Evolutionary conservation across 352 stramenopile genomes (phyloP).

Genomic region (Globisporangium orthogonon): DNA sequence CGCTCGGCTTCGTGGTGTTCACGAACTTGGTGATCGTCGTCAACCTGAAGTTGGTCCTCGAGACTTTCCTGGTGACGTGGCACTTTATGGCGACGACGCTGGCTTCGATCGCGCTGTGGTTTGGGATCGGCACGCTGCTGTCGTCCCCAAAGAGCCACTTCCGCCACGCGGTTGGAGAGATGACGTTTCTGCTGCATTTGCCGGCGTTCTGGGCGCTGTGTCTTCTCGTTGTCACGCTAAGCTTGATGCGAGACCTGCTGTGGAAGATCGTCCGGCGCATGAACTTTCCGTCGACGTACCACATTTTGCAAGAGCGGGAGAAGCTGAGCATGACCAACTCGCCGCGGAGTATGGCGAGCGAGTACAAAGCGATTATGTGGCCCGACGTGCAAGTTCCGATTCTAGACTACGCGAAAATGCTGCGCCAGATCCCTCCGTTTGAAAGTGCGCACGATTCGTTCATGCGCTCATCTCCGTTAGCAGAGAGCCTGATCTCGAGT

Average conservation of each 20-base stretch:
- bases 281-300: conserved; percentile 58
- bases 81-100: conserved; percentile 53
- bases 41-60: conserved; percentile 70
- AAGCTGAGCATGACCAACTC: conserved; percentile 55
- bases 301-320: conserved; percentile 76
- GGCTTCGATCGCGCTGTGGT: conserved; percentile 57
- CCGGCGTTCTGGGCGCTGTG: conserved; percentile 62
- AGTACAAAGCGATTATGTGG: conserved; percentile 26
- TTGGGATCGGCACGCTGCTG: conserved; percentile 55
- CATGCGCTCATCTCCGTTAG: conserved; percentile 47
- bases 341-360: conserved; percentile 38
- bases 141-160: conserved; percentile 41
- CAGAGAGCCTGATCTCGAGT: conserved; percentile 42
- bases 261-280: conserved; percentile 73
- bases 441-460: conserved; percentile 53
- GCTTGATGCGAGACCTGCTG: conserved; percentile 54
- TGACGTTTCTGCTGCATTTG: conserved; percentile 51
- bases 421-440: conserved; percentile 34
- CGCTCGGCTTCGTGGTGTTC: conserved; percentile 74
- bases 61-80: conserved; percentile 72
- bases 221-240: conserved; percentile 51
- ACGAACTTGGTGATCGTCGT: conserved; percentile 74
- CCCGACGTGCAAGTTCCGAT: conserved; percentile 34
- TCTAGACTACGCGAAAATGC: conserved; percentile 45
- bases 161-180: conserved; percentile 57